Evolutionary conservation across 257 asterid species (phyloP).

Genomic region (Asclepias syriaca): DNA sequence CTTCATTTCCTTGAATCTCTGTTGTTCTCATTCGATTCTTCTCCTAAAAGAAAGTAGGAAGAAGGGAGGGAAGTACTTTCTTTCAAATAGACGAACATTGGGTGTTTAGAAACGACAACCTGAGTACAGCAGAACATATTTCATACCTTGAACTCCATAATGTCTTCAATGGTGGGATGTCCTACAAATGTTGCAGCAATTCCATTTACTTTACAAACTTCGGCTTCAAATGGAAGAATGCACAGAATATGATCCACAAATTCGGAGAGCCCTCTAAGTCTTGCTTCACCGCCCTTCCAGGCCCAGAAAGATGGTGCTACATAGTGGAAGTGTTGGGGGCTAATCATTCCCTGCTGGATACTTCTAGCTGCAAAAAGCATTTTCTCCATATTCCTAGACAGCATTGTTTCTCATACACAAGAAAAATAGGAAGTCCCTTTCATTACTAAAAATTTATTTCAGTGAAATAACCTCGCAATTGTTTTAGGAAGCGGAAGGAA

Average conservation of each 20-base stretch:
- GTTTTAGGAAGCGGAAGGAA: slow-evolving; percentile 83
- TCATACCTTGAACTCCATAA: slow-evolving; percentile 49
- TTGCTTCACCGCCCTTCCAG: slow-evolving; percentile 93
- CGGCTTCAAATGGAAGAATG: slow-evolving; percentile 93
- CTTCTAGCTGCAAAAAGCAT: slow-evolving; percentile 69
- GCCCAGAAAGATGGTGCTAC: slow-evolving; percentile 99
- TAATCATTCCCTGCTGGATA: slow-evolving; percentile 32
- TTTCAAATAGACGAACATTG: not conserved
- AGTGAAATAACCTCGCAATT: slow-evolving; percentile 51
- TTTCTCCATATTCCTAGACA: slow-evolving; percentile 33
- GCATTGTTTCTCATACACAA: slow-evolving; percentile 30
- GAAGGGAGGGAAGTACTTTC: not conserved
- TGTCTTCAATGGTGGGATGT: slow-evolving; percentile 91
- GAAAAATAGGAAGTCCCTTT: slow-evolving; percentile 13
- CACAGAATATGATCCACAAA: slow-evolving; percentile 88
- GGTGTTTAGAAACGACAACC: not conserved
- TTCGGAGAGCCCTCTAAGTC: slow-evolving; percentile 60
- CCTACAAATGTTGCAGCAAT: slow-evolving; percentile 87
- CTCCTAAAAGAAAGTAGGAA: slow-evolving; percentile 26
- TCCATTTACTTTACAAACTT: slow-evolving; percentile 64
- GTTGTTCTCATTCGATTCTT: slow-evolving; percentile 31
- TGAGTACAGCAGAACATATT: not conserved
- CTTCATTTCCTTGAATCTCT: slow-evolving; percentile 58
- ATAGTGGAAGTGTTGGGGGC: slow-evolving; percentile 80
- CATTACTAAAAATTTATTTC: slow-evolving; percentile 10